These are phyloP conservation scores for Petunia axillaris DNA, from an alignment of 257 asterid genomes.

Conservation along the genomic window DNA sequence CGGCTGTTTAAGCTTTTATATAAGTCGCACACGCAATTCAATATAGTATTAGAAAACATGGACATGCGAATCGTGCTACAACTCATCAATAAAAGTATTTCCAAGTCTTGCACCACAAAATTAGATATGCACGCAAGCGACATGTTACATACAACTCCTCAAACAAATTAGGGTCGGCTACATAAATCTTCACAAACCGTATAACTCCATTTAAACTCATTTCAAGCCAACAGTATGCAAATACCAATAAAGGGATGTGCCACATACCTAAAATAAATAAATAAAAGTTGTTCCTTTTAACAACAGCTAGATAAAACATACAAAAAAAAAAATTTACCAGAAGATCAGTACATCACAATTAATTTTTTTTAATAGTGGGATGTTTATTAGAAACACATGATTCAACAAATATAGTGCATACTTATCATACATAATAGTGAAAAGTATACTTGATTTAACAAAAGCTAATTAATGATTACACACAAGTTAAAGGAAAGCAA, in stretches of 20 bases:
- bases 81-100: not conserved
- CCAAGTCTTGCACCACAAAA: not conserved
- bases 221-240: too few species aligned
- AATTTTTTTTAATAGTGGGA: too few species aligned
- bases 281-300: slow-evolving; percentile 15
- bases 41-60: not conserved
- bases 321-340: not conserved
- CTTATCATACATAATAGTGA: not conserved
- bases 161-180: too few species aligned
- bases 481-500: not conserved
- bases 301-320: not conserved
- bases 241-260: not conserved
- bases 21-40: not conserved
- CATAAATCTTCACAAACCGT: not conserved
- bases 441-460: not conserved
- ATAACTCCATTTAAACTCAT: too few species aligned
- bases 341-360: not conserved
- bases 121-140: not conserved
- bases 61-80: not conserved
- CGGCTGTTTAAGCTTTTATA: too few species aligned
- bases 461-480: not conserved
- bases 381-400: not conserved
- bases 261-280: not conserved
- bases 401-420: not conserved
- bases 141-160: not conserved